phyloP scores from a whole-genome alignment of 371 early-diverging fungal genomes.

The Batrachochytrium dendrobatidis region DNA sequence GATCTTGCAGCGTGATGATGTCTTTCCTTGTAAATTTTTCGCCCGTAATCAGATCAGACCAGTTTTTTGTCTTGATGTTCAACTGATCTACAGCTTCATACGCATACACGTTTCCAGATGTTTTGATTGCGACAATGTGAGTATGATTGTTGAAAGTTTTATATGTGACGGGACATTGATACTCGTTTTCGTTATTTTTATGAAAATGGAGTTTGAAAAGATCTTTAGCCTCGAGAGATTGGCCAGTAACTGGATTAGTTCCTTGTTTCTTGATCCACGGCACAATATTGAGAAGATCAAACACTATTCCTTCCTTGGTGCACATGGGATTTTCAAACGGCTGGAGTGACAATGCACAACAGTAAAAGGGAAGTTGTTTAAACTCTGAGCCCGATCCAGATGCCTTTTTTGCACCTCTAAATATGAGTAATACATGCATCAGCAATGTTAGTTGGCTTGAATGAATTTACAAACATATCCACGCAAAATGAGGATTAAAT shows the following conservation, averaged over 20 bases:
- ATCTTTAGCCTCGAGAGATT: constrained; percentile 61
- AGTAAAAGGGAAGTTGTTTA: constrained; percentile 68
- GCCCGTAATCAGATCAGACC: constrained; percentile 82
- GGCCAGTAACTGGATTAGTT: constrained; percentile 84
- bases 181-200: constrained; percentile 62
- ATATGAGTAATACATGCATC: too few species aligned
- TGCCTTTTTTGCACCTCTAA: constrained; percentile 41
- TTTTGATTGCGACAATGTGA: constrained; percentile 81
- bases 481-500: not conserved
- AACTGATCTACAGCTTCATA: constrained; percentile 80
- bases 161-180: constrained; percentile 83
- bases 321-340: constrained; percentile 85
- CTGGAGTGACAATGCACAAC: constrained; percentile 76
- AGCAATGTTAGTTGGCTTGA: constrained; percentile 26
- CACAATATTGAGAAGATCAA: constrained; percentile 77
- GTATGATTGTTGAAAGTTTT: constrained; percentile 81
- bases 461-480: constrained; percentile 12
- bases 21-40: constrained; percentile 80
- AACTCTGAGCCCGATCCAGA: constrained; percentile 33
- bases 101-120: constrained; percentile 84
- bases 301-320: constrained; percentile 77
- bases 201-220: constrained; percentile 70
- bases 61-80: constrained; percentile 74
- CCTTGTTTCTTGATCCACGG: constrained; percentile 76
- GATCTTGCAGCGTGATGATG: constrained; percentile 84